phyloP scores from a whole-genome alignment of 2,329 filamentous ascomycete genomes.

The Aspergillus fumigatiaffinis region DNA sequence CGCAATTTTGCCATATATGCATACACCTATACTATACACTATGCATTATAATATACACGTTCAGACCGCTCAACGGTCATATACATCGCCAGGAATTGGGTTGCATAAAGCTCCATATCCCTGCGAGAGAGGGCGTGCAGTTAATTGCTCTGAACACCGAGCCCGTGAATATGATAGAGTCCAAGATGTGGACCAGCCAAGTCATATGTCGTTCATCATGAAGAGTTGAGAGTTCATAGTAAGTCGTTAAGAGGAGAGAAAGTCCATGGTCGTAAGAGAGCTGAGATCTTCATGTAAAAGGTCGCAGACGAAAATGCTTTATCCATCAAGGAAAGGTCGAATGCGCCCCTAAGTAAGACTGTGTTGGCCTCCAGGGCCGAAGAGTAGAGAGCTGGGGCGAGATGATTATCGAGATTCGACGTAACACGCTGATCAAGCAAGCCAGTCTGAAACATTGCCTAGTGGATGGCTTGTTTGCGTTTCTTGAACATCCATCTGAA shows the following conservation, averaged over 20 bases:
- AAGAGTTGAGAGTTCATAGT: slow-evolving; percentile 1
- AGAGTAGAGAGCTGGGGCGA: neutral
- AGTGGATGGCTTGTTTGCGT: slow-evolving; percentile 14
- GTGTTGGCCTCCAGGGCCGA: neutral
- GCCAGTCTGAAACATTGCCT: slow-evolving; percentile 27
- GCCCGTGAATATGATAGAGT: neutral
- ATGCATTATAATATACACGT: neutral
- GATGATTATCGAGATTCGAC: neutral
- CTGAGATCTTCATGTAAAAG: neutral
- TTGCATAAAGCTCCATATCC: neutral
- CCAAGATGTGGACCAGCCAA: neutral
- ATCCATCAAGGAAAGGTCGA: neutral
- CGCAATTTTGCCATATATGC: neutral
- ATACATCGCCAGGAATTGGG: neutral
- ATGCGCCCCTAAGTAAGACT: neutral
- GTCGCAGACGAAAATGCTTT: neutral
- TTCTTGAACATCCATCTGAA: slow-evolving; percentile 33
- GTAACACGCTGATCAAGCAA: slow-evolving; percentile 16
- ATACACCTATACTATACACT: neutral
- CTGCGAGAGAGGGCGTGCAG: neutral
- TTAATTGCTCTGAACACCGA: neutral
- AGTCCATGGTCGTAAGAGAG: neutral
- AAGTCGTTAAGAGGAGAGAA: neutral
- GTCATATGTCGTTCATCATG: slow-evolving; percentile 8
- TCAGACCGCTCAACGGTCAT: neutral